Evolutionary conservation across 495 filamentous ascomycete genomes (phyloP).

Genomic region (Hypoxylon fragiforme): DNA sequence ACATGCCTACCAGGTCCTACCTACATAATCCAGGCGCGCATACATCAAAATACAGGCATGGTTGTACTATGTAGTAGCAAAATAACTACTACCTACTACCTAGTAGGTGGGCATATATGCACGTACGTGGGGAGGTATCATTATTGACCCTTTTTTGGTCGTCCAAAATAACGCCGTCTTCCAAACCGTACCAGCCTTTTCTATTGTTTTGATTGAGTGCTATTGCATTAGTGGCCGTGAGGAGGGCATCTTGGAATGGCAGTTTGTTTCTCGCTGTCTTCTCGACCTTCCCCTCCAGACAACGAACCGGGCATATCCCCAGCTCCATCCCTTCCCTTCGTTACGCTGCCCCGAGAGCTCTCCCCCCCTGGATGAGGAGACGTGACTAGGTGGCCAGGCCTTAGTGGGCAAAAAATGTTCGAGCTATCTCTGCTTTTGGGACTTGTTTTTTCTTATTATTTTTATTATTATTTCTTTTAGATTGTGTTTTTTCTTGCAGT

Average conservation of each 20-base stretch:
- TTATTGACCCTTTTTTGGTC: constrained; percentile 37
- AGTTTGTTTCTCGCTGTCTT: constrained; percentile 33
- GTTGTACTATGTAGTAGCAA: constrained; percentile 33
- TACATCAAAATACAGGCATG: constrained; percentile 36
- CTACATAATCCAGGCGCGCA: constrained; percentile 36
- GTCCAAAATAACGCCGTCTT: constrained; percentile 38
- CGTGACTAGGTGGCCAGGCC: constrained; percentile 40
- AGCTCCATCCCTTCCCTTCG: constrained; percentile 12
- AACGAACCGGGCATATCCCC: constrained; percentile 46
- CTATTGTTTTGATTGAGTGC: constrained; percentile 42
- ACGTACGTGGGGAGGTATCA: constrained; percentile 45
- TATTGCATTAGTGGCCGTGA: constrained; percentile 60
- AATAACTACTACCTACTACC: constrained; percentile 17
- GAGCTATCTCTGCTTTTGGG: constrained; percentile 23
- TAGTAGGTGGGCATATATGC: constrained; percentile 45
- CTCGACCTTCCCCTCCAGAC: constrained; percentile 32
- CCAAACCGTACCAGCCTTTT: constrained; percentile 34
- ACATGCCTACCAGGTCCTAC: no score
- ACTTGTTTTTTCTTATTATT: constrained; percentile 5
- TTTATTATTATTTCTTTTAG: constrained; percentile 8
- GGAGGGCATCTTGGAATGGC: constrained; percentile 48
- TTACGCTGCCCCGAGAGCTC: constrained; percentile 24
- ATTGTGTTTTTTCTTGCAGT: constrained; percentile 23
- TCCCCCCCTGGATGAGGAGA: constrained; percentile 12
- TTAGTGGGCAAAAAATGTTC: constrained; percentile 19